Evolutionary conservation across 2,329 filamentous ascomycete genomes (phyloP), one percentile per base, ranked within the genome.

Genomic region (Ilyonectria robusta): DNA sequence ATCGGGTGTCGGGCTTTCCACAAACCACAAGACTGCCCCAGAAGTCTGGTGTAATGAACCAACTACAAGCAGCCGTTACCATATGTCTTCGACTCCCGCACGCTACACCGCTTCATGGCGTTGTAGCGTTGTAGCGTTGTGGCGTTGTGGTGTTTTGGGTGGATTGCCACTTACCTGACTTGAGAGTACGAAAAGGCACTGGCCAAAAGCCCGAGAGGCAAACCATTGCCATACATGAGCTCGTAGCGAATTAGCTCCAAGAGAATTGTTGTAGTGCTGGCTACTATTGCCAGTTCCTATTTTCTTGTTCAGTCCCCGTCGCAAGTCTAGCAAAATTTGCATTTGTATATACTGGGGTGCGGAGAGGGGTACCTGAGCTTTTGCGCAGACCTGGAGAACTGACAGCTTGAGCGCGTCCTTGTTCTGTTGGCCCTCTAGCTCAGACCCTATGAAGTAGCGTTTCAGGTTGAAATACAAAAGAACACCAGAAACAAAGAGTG

Each of bases 41-140:
- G 6, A 69, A 66, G 29, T 60, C 66, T 7, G 66, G 31, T 4
- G 66, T 66, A 59, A 50, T 63, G 37, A 68, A 68, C 9, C 60
- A 68, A 23, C 66, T 67, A 26, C 23, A 26, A 26, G 23, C 23
- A 26, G 23, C 23, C 23, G 23, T 26, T 26, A 26, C 3, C 23
- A 26, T 26, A 26, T 26, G 23, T 4, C 23, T 26, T 26, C 23
- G 4, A 26, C 4, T 4, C 23, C 4, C 5, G 5, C 23, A 26
- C 5, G 4, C 23, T 26, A 26, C 3, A 5, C 23, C 23, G 5
- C 23, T 26, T 4, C 23, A 21, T 26, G 23, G 2, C 23, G 23
- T 26, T 26, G 23, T 5, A 3, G 23, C 23, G 5, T 26, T 26
- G n/a, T n/a, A n/a, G n/a, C n/a, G n/a, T n/a, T n/a, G n/a, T 26